These are phyloP conservation scores for Auricularia sp. DNA, from an alignment of 768 basidiomycete species.

Conservation along the genomic window DNA sequence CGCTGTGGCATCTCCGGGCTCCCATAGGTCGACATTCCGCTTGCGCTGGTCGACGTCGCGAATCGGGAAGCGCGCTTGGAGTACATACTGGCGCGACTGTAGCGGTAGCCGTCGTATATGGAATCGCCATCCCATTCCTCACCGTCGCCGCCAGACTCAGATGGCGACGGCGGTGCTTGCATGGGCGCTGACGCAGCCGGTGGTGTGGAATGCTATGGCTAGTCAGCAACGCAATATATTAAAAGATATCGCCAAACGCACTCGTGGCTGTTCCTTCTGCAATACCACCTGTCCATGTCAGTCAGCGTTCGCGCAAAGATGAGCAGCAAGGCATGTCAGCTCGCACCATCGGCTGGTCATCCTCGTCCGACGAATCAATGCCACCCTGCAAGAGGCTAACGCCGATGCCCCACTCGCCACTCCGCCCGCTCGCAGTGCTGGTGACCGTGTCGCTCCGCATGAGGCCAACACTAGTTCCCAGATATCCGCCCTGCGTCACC, in stretches of 20 bases:
- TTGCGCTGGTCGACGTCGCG: background rate
- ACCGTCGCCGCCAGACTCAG: constrained; percentile 20
- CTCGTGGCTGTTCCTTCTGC: no score
- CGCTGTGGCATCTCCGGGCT: background rate
- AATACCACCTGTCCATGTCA: no score
- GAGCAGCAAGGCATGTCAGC: background rate
- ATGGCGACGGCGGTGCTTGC: constrained; percentile 19
- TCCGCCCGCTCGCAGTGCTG: background rate
- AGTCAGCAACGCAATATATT: background rate
- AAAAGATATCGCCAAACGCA: no score
- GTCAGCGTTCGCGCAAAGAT: no score
- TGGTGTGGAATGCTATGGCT: constrained; percentile 5
- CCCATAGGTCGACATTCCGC: background rate
- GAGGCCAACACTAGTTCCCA: background rate
- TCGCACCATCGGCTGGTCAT: background rate
- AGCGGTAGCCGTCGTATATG: constrained; percentile 66
- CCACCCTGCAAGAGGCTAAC: background rate
- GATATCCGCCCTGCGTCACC: no score
- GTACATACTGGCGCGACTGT: constrained; percentile 31
- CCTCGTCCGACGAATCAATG: background rate
- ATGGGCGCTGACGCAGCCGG: constrained; percentile 11
- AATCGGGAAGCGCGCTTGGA: constrained; percentile 26
- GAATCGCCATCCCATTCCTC: constrained; percentile 53
- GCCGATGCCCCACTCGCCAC: background rate
- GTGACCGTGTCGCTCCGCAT: background rate